A percentile compares a stretch with the other conserved stretches of the same genome.
phyloP scores from a whole-genome alignment of 2,329 filamentous ascomycete species.

The Fusarium sp. region DNA sequence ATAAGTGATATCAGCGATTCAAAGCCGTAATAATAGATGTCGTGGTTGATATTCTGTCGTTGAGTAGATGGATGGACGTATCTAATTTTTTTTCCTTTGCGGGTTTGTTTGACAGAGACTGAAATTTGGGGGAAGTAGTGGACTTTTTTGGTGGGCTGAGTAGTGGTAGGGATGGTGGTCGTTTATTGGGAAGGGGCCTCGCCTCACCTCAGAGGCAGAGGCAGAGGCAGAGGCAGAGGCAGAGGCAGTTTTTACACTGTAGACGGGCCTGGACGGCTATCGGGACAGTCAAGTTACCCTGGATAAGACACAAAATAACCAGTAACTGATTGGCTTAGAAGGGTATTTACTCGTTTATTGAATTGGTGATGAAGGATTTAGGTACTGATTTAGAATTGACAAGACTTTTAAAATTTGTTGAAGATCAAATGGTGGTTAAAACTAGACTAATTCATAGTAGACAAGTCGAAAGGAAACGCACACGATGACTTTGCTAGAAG shows the following conservation, averaged over 20 bases:
- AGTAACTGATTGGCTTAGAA: not conserved
- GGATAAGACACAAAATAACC: not conserved
- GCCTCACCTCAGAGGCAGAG: not conserved
- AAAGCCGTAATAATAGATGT: not conserved
- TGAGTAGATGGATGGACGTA: not conserved
- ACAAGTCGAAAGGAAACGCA: no score
- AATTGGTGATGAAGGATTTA: not conserved
- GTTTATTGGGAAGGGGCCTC: conserved; percentile 28
- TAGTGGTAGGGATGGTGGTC: conserved; percentile 1
- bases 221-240: no score
- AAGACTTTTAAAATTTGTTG: no score
- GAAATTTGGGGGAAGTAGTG: conserved; percentile 31
- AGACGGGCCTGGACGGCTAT: not conserved
- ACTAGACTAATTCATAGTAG: no score
- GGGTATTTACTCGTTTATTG: not conserved
- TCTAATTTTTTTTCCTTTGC: conserved; percentile 16
- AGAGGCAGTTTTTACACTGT: conserved; percentile 11
- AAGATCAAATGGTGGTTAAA: no score
- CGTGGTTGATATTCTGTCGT: not conserved
- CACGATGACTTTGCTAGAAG: not conserved
- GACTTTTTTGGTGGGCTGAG: conserved; percentile 35
- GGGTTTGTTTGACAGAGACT: not conserved
- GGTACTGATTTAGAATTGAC: no score
- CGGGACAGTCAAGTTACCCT: conserved; percentile 6
- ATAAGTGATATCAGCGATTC: not conserved